Evolutionary conservation across 768 basidiomycete genomes (phyloP), one percentile per base, ranked within the genome.

Genomic region (Pholiota molesta): DNA sequence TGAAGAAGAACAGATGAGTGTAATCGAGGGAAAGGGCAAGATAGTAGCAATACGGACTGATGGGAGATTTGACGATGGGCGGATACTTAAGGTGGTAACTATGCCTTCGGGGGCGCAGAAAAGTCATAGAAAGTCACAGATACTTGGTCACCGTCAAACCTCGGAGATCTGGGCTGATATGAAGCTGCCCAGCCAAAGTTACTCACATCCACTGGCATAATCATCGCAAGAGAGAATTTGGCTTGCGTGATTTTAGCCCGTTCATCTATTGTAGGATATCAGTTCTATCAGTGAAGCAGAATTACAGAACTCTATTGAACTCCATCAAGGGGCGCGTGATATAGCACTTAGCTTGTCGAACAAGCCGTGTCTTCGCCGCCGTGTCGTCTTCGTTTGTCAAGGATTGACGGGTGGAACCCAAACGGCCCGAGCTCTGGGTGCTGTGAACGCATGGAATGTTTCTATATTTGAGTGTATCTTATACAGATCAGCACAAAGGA

Each of bases 171-270:
- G 37, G 10, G 33, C 37, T 14, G 42, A 35, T 51, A 51, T 60
- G 52, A 26, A 14, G 17, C 29, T 14, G 31, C 44, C 31, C 47
- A 49, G 47, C 47, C 21, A 49, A 19, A 9, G 55, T 11, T 29
- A 47, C 17, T 11, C 26, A 55, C 26, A 54, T 23, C 66, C 66
- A 67, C 49, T 63, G 33, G 66, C 66, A 53, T 65, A 65, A 67
- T 61, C 54, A 33, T 63, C 64, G 61, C 62, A 57, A 49, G 64
- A 59, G 62, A 42, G 55, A 60, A 60, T 67, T 63, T 65, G 29
- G 64, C 64, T 53, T 59, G 63, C 62, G 66, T 42, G 64, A 65
- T 65, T 67, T 67, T 63, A 35, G 66, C 66, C 55, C 55, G 56
- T 14, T 19, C 31, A 40, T 39, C 45, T 60, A 56, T 57, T 56